Evolutionary conservation across 1,139 yeast species (phyloP), one percentile per base, ranked within the genome.

Genomic region (Pichia sp.): DNA sequence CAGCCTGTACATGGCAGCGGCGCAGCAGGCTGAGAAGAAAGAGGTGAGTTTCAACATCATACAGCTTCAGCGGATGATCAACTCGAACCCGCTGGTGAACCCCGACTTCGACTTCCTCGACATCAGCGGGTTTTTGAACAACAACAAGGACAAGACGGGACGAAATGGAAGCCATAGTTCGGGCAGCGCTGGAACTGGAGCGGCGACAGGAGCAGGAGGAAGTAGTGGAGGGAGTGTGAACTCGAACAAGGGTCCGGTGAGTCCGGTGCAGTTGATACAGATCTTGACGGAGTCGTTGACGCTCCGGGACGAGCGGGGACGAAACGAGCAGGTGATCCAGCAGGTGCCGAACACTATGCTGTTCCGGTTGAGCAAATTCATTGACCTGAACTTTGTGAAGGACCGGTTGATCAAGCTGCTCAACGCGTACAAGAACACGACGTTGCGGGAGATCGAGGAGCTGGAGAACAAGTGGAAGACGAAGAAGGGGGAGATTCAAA

Each of bases 241-340:
- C 30, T 39, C 16, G 12, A 44, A 31, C 26, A 53, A 46, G 31
- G 56, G 52, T 1, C 54, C 54, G 8, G 54, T 53, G 5, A 51
- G 56, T 41, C 68, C 65, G 25, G 65, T 60, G 7, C 68, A 65
- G 47, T 62, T 67, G 6, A 68, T 67, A 26, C 67, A 66, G 44
- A 66, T 66, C n/a, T 62, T 67, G 16, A 65, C 68, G 0, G 70
- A 66, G 50, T 64, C 66, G 6, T 54, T 66, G 22, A 62, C 67
- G 1, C 53, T 65, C 18, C 61, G 66, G n/a, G 60, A 59, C 18
- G 51, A 54, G 22, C 56, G 62, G 18, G 66, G 65, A 3, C 55
- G 56, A 26, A 57, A 54, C 37, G 66, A 60, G 25, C 66, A 61
- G 30, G 61, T 63, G 1, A 64, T 66, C 3, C 59, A 66, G 4